These are phyloP conservation scores for Aspergillus funiculosus DNA, from an alignment of 495 filamentous ascomycete species.

Conservation along the genomic window DNA sequence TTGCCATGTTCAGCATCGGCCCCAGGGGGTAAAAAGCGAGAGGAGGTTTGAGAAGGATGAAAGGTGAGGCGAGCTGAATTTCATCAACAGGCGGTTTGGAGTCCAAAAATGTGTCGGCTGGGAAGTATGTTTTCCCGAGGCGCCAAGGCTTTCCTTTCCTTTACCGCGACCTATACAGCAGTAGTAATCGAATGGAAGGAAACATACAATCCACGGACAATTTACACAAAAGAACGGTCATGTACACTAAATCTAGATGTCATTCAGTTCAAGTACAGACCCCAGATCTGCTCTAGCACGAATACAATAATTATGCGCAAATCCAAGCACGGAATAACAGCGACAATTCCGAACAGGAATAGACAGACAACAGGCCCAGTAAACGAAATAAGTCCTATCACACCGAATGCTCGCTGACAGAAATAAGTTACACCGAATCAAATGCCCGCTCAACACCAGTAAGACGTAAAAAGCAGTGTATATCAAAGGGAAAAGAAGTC, in stretches of 20 bases:
- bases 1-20: constrained; percentile 23
- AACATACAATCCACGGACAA: background rate
- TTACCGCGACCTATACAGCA: background rate
- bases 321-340: constrained; percentile 21
- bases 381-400: constrained; percentile 22
- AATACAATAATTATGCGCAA: constrained; percentile 33
- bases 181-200: background rate
- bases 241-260: constrained; percentile 19
- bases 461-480: constrained; percentile 17
- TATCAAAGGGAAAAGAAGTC: constrained; percentile 8
- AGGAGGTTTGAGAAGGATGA: background rate
- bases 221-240: background rate
- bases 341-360: constrained; percentile 15
- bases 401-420: constrained; percentile 38
- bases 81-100: too few species aligned
- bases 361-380: constrained; percentile 4
- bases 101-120: constrained; percentile 1
- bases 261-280: constrained; percentile 27
- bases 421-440: constrained; percentile 25
- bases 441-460: constrained; percentile 37
- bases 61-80: background rate
- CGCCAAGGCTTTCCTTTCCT: background rate
- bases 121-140: constrained; percentile 8
- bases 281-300: constrained; percentile 29
- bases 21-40: background rate